These are phyloP conservation scores for Coemansia sp. DNA, from an alignment of 371 early-diverging fungal species.

Conservation along the genomic window DNA sequence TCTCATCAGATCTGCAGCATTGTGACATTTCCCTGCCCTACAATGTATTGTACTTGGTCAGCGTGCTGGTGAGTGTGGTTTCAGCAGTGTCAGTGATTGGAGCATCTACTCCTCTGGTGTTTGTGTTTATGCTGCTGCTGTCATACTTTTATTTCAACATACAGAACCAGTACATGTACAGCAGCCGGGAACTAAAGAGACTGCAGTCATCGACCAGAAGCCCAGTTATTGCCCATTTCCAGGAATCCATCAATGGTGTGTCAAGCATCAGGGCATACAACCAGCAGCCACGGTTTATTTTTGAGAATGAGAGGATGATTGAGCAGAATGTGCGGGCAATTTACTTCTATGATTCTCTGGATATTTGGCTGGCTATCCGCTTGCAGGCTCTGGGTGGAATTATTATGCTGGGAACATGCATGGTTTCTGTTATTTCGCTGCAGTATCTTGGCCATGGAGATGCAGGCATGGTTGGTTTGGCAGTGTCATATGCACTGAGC, in stretches of 20 bases:
- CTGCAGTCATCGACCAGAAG: conserved; percentile 71
- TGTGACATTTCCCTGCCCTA: conserved; percentile 74
- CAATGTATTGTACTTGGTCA: conserved; percentile 25
- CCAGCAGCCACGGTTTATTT: conserved; percentile 66
- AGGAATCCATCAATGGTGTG: conserved; percentile 67
- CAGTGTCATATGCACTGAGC: conserved; percentile 23
- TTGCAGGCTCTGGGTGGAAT: conserved; percentile 23
- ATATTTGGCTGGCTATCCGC: conserved; percentile 38
- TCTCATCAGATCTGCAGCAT: conserved; percentile 76
- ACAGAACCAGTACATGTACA: conserved; percentile 12
- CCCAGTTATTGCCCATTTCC: conserved; percentile 77
- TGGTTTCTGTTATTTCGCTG: conserved; percentile 12
- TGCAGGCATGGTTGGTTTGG: conserved; percentile 16
- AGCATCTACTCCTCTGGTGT: conserved; percentile 16
- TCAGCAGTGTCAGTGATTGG: conserved; percentile 59
- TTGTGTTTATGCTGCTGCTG: conserved; percentile 7
- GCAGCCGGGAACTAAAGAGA: conserved; percentile 27
- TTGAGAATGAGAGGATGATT: conserved; percentile 58
- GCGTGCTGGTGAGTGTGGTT: conserved; percentile 51
- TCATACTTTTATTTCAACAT: background rate
- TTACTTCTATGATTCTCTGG: background rate
- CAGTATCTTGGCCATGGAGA: background rate
- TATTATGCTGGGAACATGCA: conserved; percentile 17
- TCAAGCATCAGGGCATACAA: conserved; percentile 80
- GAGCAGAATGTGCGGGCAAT: conserved; percentile 64